Conservation (phyloP, 2,329 filamentous ascomycete genomes). For the Penicillium thymicola region DNA sequence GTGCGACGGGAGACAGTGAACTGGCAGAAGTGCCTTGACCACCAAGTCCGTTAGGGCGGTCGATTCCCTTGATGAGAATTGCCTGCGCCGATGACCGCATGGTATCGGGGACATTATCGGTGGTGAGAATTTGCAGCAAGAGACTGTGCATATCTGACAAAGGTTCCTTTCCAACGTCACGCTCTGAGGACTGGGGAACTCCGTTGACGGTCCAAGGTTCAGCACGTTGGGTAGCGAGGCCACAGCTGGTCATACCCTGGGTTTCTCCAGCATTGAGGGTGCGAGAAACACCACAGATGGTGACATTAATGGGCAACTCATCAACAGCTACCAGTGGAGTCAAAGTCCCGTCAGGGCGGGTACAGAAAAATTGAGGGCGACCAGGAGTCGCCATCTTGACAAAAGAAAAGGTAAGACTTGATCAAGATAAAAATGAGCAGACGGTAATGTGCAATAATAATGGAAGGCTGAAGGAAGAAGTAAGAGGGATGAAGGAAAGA, state of each 20-base stretch:
- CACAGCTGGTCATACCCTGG: constrained; percentile 44
- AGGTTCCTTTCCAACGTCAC: neutral
- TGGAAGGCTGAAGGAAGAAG: neutral
- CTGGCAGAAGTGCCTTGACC: neutral
- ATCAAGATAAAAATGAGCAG: neutral
- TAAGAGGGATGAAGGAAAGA: constrained; percentile 10
- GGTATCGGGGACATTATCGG: constrained; percentile 18
- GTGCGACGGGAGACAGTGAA: neutral
- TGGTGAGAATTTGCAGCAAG: constrained; percentile 20
- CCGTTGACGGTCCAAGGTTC: constrained; percentile 38
- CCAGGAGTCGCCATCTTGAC: constrained; percentile 25
- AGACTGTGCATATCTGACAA: constrained; percentile 18
- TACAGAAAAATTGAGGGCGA: constrained; percentile 43
- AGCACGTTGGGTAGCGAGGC: constrained; percentile 30
- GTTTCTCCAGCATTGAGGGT: constrained; percentile 37
- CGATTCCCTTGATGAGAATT: constrained; percentile 7
- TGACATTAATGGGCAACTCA: constrained; percentile 41
- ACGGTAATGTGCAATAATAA: neutral
- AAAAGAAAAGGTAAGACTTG: neutral
- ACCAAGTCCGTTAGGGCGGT: neutral
- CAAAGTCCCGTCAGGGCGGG: constrained; percentile 40
- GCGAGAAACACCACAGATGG: constrained; percentile 39
- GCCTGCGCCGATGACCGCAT: constrained; percentile 23
- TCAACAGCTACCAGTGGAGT: constrained; percentile 46
- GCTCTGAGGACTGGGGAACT: neutral